Evolutionary conservation across 2,329 filamentous ascomycete species (phyloP).

Genomic region (Colletotrichum tamarilloi): DNA sequence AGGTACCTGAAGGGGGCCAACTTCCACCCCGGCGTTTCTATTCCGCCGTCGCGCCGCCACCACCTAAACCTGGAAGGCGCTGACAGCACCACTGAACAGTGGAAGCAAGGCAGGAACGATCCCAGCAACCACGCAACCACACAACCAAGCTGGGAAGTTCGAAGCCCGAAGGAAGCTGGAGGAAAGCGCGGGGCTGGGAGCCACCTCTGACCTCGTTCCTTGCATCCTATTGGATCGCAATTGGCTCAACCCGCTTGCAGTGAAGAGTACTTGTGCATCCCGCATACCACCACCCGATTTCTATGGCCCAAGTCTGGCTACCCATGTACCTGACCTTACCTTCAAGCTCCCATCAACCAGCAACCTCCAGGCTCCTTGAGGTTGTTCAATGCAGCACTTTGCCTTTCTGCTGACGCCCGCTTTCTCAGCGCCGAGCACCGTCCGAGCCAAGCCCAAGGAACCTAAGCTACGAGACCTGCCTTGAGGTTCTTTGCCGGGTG

Average conservation of each 20-base stretch:
- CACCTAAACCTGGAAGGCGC: no score
- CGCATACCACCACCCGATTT: not conserved
- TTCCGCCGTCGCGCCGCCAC: no score
- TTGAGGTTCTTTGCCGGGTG: constrained; percentile 6
- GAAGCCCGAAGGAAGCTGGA: not conserved
- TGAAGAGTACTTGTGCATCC: constrained; percentile 24
- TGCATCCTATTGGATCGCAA: constrained; percentile 26
- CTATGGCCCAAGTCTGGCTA: not conserved
- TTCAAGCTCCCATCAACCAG: not conserved
- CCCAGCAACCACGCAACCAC: no score
- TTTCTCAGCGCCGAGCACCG: constrained; percentile 29
- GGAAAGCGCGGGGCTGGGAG: constrained; percentile 28
- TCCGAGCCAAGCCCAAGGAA: constrained; percentile 26
- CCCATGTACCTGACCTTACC: not conserved
- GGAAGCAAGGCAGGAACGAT: not conserved
- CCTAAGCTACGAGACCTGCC: constrained; percentile 1
- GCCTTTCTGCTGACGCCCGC: constrained; percentile 24
- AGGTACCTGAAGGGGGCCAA: not conserved
- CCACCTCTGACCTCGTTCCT: constrained; percentile 29
- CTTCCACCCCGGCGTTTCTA: no score
- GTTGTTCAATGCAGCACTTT: not conserved
- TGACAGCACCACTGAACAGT: no score
- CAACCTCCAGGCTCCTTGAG: not conserved
- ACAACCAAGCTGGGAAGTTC: not conserved
- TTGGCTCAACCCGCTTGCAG: constrained; percentile 23